Evolutionary conservation across 345 rosid species (phyloP).

Genomic region (Triadica sebifera): DNA sequence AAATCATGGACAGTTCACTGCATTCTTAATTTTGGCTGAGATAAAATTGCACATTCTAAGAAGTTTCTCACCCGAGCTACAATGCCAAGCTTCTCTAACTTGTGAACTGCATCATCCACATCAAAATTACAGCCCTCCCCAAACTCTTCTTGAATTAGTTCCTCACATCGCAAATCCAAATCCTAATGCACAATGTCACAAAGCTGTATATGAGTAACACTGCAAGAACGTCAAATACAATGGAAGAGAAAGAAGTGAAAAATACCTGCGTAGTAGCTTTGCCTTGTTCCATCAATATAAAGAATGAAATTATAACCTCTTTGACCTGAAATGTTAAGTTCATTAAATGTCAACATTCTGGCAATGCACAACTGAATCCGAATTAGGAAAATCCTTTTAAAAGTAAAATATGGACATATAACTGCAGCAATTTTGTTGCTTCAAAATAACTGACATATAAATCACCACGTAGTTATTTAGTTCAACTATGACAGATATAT

Average conservation of each 20-base stretch:
- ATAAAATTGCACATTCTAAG: neutral
- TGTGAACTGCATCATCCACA: conserved; percentile 75
- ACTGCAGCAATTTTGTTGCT: neutral
- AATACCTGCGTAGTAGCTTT: conserved; percentile 81
- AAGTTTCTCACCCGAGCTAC: conserved; percentile 56
- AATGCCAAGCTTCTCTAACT: conserved; percentile 82
- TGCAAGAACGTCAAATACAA: neutral
- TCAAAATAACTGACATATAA: neutral
- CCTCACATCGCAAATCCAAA: conserved; percentile 62
- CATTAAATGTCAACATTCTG: neutral
- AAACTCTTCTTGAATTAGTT: conserved; percentile 57
- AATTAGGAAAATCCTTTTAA: neutral
- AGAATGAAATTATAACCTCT: conserved; percentile 85
- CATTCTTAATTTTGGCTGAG: neutral
- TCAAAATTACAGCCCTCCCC: conserved; percentile 67
- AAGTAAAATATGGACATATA: neutral
- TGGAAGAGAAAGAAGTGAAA: neutral
- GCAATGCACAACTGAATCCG: neutral
- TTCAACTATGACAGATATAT: neutral
- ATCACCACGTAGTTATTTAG: neutral
- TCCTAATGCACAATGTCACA: conserved; percentile 42
- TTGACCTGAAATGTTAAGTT: conserved; percentile 58
- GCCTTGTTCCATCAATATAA: conserved; percentile 94
- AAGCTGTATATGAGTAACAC: conserved; percentile 7
- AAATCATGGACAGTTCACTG: neutral